These are phyloP conservation scores for Mortierella polycephala DNA, from an alignment of 371 early-diverging fungal species.

Conservation along the genomic window DNA sequence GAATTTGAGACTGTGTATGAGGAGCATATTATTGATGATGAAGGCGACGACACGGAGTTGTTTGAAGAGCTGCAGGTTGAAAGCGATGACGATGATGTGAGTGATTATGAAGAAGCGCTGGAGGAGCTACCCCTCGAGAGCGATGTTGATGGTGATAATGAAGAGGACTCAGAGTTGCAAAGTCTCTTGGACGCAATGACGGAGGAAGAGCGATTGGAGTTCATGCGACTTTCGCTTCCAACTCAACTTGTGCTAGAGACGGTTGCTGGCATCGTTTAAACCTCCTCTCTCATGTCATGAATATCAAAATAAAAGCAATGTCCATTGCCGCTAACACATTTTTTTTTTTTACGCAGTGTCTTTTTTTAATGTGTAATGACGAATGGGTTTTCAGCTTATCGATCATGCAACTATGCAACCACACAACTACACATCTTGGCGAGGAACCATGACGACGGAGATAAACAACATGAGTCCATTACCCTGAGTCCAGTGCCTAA, in stretches of 20 bases:
- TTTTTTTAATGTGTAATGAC: no score
- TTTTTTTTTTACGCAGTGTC: no score
- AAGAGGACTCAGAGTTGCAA: conserved; percentile 35
- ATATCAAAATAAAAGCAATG: no score
- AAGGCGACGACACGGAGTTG: not conserved
- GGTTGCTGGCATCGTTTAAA: no score
- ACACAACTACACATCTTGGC: no score
- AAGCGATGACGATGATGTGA: conserved; percentile 1
- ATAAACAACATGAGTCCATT: no score
- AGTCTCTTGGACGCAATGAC: conserved; percentile 36
- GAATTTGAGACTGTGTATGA: conserved; percentile 10
- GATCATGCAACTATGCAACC: no score
- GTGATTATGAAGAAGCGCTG: not conserved
- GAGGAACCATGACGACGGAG: no score
- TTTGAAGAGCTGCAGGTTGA: conserved; percentile 12
- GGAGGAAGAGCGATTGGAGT: conserved; percentile 40
- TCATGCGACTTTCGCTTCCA: conserved; percentile 25
- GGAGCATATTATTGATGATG: not conserved
- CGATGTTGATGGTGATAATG: conserved; percentile 13
- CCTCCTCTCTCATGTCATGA: no score
- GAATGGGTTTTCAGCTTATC: no score
- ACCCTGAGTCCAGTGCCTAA: no score
- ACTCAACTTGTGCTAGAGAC: not conserved
- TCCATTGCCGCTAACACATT: no score
- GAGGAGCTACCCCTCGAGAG: conserved; percentile 8